These are phyloP conservation scores for Botrytis deweyae DNA, from an alignment of 2,329 filamentous ascomycete genomes.

Conservation along the genomic window DNA sequence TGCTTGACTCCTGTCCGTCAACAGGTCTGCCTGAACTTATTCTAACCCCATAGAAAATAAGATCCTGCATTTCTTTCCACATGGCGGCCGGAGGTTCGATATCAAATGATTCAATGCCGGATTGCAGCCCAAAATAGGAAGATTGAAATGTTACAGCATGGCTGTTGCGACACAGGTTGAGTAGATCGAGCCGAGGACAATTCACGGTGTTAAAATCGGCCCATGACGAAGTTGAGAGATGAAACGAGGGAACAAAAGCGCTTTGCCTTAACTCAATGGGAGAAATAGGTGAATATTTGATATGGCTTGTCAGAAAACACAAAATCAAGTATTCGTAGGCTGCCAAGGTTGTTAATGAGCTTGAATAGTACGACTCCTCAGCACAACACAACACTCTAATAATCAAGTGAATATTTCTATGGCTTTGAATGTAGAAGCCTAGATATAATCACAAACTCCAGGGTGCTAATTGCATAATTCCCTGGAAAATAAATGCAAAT, in stretches of 20 bases:
- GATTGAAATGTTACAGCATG: not conserved
- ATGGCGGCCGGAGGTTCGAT: not conserved
- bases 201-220: not conserved
- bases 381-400: not conserved
- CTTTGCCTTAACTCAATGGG: not conserved
- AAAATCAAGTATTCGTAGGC: not conserved
- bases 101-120: not conserved
- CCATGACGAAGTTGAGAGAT: not conserved
- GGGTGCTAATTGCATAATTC: too few species aligned
- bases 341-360: not conserved
- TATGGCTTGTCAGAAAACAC: not conserved
- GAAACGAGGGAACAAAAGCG: too few species aligned
- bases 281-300: not conserved
- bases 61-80: not conserved
- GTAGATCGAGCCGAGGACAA: not conserved
- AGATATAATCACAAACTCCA: too few species aligned
- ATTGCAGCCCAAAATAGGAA: not conserved
- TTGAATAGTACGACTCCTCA: not conserved
- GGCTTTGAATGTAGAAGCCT: not conserved
- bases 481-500: not conserved
- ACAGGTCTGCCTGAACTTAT: not conserved
- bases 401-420: not conserved
- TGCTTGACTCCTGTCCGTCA: accelerated
- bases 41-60: not conserved
- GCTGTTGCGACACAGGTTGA: not conserved